Evolutionary conservation across 768 basidiomycete genomes (phyloP), one percentile per base, ranked within the genome.

Genomic region (Hemileccinum impolitum): DNA sequence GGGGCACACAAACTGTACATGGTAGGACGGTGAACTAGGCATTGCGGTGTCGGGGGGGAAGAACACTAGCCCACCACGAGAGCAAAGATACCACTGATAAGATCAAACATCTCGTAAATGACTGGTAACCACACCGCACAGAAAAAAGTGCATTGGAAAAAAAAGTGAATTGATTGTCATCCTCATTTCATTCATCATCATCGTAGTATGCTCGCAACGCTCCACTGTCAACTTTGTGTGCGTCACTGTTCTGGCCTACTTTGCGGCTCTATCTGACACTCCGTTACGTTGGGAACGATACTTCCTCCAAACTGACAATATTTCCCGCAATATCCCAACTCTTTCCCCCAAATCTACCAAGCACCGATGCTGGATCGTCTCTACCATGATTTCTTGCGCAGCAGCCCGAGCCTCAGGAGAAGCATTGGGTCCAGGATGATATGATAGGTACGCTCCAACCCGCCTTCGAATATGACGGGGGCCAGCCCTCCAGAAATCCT

Each of bases 291-390:
- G 48, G 15, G 56, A 58, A 13, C 60, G 60, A 34, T 62, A 58
- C 31, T 21, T 59, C 32, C 42, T 58, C 53, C 56, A 61, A 38
- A 48, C 34, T 0, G 60, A 51, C 13, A 59, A 39, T 21, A 62
- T 56, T 38, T 49, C 43, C 18, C 30, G 53, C 17, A 59, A 11
- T 26, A 55, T 32, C 28, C 54, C 59, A 13, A 49, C 55, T 28
- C 17, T 60, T 35, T 47, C 55, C 26, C 52, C 56, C 34, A 61
- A 44, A 50, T 57, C 50, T 19, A 47, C 50, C 48, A 50, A 41
- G 30, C 54, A 57, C 15, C 37, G 43, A 36, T 54, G 43, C 32
- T 37, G 49, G 17, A 57, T 50, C 45, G 48, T 52, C 9, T 50
- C 54, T 37, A n/a, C 47, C 19, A 61, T 39, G 23, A 25, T 26